Conservation (phyloP, 2,329 filamentous ascomycete genomes). For the Aspergillus ochraceoroseus region DNA sequence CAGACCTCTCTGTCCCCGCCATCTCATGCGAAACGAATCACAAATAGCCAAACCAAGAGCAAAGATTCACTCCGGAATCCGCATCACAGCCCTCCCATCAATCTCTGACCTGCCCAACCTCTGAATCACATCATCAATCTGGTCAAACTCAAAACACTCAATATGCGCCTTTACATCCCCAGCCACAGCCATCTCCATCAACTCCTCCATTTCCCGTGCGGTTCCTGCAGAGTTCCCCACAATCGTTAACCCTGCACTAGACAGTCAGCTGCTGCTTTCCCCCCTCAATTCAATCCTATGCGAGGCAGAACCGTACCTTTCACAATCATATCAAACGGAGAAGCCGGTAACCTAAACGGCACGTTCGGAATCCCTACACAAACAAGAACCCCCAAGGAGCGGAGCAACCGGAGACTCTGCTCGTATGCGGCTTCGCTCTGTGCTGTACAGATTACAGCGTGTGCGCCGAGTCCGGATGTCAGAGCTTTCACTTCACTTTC, state of each 20-base stretch:
- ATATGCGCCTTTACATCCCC: slow-evolving; percentile 41
- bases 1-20: background rate
- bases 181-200: slow-evolving; percentile 42
- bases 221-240: slow-evolving; percentile 47
- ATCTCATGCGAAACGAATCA: background rate
- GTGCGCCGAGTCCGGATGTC: slow-evolving; percentile 43
- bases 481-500: slow-evolving; percentile 38
- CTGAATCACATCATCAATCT: slow-evolving; percentile 35
- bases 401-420: slow-evolving; percentile 43
- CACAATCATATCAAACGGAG: slow-evolving; percentile 47
- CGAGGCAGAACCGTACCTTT: slow-evolving; percentile 29
- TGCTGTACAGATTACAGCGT: slow-evolving; percentile 46
- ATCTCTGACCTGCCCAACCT: slow-evolving; percentile 36
- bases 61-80: slow-evolving; percentile 29
- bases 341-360: slow-evolving; percentile 44
- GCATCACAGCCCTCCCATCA: slow-evolving; percentile 37
- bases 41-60: too few species aligned
- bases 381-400: slow-evolving; percentile 46
- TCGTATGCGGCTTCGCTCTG: slow-evolving; percentile 45
- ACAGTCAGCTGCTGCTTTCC: slow-evolving; percentile 11
- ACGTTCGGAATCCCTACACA: slow-evolving; percentile 46
- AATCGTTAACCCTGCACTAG: slow-evolving; percentile 40
- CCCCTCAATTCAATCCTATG: background rate
- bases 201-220: slow-evolving; percentile 44
- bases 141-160: slow-evolving; percentile 34